These are phyloP conservation scores for Amanita molliuscula DNA, from an alignment of 768 basidiomycete species.

Conservation along the genomic window DNA sequence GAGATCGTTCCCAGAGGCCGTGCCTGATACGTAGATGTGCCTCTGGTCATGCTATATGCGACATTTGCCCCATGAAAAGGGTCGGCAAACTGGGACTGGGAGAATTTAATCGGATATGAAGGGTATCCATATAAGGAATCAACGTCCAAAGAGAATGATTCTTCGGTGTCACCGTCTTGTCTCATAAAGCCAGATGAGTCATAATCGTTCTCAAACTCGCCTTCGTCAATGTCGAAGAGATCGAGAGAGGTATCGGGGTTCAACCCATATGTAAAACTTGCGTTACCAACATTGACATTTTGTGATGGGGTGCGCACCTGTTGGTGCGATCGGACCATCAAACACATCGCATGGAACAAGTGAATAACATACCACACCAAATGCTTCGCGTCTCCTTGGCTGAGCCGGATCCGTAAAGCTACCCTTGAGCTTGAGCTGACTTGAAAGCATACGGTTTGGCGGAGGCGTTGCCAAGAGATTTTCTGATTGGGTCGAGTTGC, in stretches of 20 bases:
- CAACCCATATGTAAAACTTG: constrained; percentile 23
- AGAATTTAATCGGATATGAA: constrained; percentile 16
- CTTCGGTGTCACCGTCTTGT: constrained; percentile 22
- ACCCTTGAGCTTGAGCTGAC: constrained; percentile 55
- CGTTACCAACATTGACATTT: constrained; percentile 16
- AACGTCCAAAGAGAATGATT: constrained; percentile 26
- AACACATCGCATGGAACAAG: constrained; percentile 14
- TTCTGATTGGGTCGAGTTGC: constrained; percentile 20
- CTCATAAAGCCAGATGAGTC: constrained; percentile 18
- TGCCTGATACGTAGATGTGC: constrained; percentile 13
- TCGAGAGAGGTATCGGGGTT: constrained; percentile 38
- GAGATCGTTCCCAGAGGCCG: constrained; percentile 22
- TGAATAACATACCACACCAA: constrained; percentile 26
- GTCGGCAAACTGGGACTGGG: constrained; percentile 23
- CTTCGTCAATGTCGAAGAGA: constrained; percentile 69
- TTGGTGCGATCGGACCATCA: constrained; percentile 1
- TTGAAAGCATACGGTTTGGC: constrained; percentile 45
- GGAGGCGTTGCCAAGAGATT: constrained; percentile 53
- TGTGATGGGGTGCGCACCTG: constrained; percentile 24
- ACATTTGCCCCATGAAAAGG: constrained; percentile 23
- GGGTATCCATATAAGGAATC: constrained; percentile 24
- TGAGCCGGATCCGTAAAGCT: constrained; percentile 65
- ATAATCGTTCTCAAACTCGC: constrained; percentile 44
- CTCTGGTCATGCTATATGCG: constrained; percentile 9
- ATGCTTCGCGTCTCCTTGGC: constrained; percentile 33